Percentiles rank a stretch among this genome's conserved stretches.
Conservation (phyloP, 331 rosid species). For the Quercus tomentella region DNA sequence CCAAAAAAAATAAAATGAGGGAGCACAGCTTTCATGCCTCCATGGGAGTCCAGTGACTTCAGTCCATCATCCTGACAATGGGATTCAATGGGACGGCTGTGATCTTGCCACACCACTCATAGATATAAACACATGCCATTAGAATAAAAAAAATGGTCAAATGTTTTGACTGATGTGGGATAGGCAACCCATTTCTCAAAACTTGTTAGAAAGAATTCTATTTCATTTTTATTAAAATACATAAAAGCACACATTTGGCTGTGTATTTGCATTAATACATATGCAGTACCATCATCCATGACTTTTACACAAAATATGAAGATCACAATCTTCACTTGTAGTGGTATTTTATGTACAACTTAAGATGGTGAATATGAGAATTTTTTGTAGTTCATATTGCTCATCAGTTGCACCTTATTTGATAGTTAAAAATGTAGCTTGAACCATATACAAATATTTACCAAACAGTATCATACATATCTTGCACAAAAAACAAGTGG, state of each 20-base stretch:
- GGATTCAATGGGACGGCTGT: neutral
- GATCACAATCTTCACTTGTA: neutral
- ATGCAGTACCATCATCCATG: neutral
- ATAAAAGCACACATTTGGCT: neutral
- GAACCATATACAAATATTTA: constrained; percentile 13
- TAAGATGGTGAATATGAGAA: neutral
- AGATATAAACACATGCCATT: neutral
- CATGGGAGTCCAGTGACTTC: too few relatives aligned
- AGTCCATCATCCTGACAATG: too few relatives aligned
- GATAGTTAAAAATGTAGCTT: neutral
- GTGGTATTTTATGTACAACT: neutral
- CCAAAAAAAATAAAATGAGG: too few relatives aligned
- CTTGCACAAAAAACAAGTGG: constrained; percentile 5
- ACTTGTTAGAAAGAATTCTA: neutral
- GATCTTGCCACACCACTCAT: neutral
- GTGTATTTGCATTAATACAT: neutral
- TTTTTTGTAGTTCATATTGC: neutral
- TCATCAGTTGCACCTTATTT: constrained; percentile 22
- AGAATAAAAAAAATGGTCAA: neutral
- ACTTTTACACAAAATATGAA: neutral
- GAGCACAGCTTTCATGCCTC: too few relatives aligned
- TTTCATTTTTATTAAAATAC: neutral
- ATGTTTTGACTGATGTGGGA: too few relatives aligned
- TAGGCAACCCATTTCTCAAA: neutral
- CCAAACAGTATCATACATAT: neutral